phyloP scores from a whole-genome alignment of 768 basidiomycete species.

The Fibroporia radiculosa region DNA sequence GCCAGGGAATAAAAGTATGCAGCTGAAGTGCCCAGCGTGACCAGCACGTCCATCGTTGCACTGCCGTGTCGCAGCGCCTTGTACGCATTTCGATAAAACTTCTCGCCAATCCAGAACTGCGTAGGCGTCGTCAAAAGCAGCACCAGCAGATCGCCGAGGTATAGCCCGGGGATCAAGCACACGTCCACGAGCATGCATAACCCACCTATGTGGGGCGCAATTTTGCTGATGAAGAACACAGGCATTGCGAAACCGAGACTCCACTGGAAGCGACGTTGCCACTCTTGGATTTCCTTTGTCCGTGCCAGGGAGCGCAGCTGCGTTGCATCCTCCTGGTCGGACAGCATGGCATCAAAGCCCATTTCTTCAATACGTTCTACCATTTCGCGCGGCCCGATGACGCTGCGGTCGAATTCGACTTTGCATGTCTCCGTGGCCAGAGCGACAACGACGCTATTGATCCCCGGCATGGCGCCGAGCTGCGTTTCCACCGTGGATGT shows the following conservation, averaged over 20 bases:
- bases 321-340: conserved; percentile 72
- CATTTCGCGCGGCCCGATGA: conserved; percentile 79
- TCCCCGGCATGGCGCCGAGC: conserved; percentile 63
- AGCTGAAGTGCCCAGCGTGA: conserved; percentile 91
- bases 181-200: conserved; percentile 44
- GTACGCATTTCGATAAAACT: conserved; percentile 86
- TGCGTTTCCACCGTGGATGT: conserved; percentile 68
- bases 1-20: conserved; percentile 87
- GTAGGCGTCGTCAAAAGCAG: conserved; percentile 80
- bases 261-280: conserved; percentile 73
- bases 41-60: conserved; percentile 97
- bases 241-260: conserved; percentile 77
- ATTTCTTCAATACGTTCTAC: conserved; percentile 82
- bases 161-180: conserved; percentile 57
- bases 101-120: conserved; percentile 85
- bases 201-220: conserved; percentile 60
- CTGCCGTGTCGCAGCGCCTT: conserved; percentile 84
- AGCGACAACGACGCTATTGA: conserved; percentile 63
- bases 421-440: conserved; percentile 71
- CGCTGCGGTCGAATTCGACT: conserved; percentile 63
- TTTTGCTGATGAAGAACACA: conserved; percentile 90
- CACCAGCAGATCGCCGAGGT: conserved; percentile 74
- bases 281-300: conserved; percentile 87
- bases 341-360: conserved; percentile 85
- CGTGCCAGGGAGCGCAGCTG: conserved; percentile 82